Evolutionary conservation across 306 rosid genomes (phyloP), one percentile per base, ranked within the genome.

Genomic region (Amphicarpaea edgeworthii): DNA sequence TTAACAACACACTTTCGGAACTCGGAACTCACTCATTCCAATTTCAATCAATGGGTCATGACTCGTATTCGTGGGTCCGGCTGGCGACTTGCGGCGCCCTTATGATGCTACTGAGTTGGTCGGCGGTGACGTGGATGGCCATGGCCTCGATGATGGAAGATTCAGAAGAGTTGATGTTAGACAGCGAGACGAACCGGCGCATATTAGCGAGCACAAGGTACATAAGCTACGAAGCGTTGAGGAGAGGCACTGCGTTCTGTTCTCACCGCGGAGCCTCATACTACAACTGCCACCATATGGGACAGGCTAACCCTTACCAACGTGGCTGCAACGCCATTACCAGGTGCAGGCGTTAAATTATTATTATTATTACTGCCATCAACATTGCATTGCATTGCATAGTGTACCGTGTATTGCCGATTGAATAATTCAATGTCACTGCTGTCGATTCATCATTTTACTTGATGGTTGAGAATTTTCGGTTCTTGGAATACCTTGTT

Each of bases 241-340:
- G 72, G 89, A 89, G 89, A 90, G 89, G 89, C 93, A 86, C 83
- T 8, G 97, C 90, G 7, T 97, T 97, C 0, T 96, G 99, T 79
- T 96, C 99, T 19, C 90, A 87, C 41, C 93, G 91, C 1, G 96
- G 97, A 0, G 86, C 90, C 0, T 93, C 98, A 16, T 93, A 93
- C 78, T 93, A 96, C 84, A 89, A 96, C 62, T 96, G 99, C 87
- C 21, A 70, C 43, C 81, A 91, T 11, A 96, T 98, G 0, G 91
- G 93, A 63, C 88, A 85, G 81, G 76, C 93, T 8, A 96, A 96
- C 61, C 99, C 99, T 68, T 96, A 96, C 77, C 62, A 2, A 70
- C 98, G 99, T 72, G 93, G 97, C 17, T 96, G 99, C 92, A 85
- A 88, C 15, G 88, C 93, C 49, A 89, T 96, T 43, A 76, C 97